Conservation (phyloP, 176 grass and related monocot genomes). For the Musa itinerans region DNA sequence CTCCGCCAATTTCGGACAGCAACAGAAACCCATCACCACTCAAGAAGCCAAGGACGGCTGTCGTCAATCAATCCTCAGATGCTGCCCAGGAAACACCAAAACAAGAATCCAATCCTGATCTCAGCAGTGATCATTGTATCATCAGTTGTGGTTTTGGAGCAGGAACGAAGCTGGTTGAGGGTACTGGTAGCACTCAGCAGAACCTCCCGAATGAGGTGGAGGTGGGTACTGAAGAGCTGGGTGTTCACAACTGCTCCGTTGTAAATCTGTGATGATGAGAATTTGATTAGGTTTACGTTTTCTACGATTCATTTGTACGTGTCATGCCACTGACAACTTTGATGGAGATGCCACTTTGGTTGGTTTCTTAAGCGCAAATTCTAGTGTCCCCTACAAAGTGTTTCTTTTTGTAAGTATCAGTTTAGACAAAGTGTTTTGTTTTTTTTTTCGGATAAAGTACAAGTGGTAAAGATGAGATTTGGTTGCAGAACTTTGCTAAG, state of each 20-base stretch:
- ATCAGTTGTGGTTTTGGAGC: constrained; percentile 17
- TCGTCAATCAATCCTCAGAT: constrained; percentile 24
- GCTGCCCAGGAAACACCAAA: constrained; percentile 24
- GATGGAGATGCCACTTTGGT: too few relatives aligned
- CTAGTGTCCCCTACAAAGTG: too few relatives aligned
- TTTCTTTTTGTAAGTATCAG: too few relatives aligned
- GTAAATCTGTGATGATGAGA: neutral
- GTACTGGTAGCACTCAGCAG: constrained; percentile 30
- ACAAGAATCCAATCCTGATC: constrained; percentile 57
- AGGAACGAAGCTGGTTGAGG: constrained; percentile 38
- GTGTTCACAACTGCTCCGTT: constrained; percentile 7
- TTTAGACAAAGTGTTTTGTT: too few relatives aligned
- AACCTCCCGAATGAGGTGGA: neutral
- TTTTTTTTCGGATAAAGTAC: too few relatives aligned
- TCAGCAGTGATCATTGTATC: constrained; percentile 40
- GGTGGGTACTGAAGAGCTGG: constrained; percentile 1
- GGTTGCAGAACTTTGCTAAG: too few relatives aligned
- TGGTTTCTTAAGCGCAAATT: too few relatives aligned
- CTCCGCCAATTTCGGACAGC: constrained; percentile 42
- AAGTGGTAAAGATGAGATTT: too few relatives aligned
- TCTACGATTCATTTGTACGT: too few relatives aligned
- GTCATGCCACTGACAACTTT: too few relatives aligned
- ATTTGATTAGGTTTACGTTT: too few relatives aligned
- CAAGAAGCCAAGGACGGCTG: constrained; percentile 48
- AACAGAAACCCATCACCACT: constrained; percentile 25